Conservation (phyloP, 192 early-diverging fungal genomes). For the Rhizophagus prolifer region DNA sequence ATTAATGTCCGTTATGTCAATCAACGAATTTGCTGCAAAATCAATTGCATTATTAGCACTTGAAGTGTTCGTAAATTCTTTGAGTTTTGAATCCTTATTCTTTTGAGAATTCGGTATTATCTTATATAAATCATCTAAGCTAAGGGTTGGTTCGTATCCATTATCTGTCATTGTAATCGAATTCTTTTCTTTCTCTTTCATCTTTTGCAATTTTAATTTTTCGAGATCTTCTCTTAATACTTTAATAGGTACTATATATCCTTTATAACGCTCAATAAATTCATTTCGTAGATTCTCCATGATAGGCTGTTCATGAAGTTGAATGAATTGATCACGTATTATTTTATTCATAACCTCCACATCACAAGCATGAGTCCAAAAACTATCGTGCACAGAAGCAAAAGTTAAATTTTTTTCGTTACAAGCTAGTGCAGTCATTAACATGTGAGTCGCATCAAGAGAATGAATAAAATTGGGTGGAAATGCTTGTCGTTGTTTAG, state of each 20-base stretch:
- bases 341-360: constrained; percentile 82
- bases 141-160: constrained; percentile 34
- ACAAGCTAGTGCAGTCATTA: constrained; percentile 88
- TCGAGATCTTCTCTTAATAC: constrained; percentile 37
- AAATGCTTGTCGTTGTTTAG: constrained; percentile 94
- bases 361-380: constrained; percentile 96
- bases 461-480: constrained; percentile 99
- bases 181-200: constrained; percentile 24
- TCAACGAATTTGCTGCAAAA: not conserved
- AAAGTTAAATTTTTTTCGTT: constrained; percentile 76
- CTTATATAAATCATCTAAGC: constrained; percentile 37
- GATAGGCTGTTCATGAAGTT: constrained; percentile 78
- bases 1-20: constrained; percentile 4
- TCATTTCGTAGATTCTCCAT: constrained; percentile 82
- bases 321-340: constrained; percentile 88
- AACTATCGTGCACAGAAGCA: constrained; percentile 96
- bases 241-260: constrained; percentile 64
- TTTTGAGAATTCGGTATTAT: constrained; percentile 31
- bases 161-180: constrained; percentile 21
- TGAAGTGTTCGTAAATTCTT: not conserved
- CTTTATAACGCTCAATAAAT: constrained; percentile 76
- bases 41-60: constrained; percentile 27
- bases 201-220: constrained; percentile 29
- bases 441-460: constrained; percentile 96
- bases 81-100: not conserved